Base-by-base conservation (phyloP, 495 filamentous ascomycete species). In the Baudoinia panamericana region DNA sequence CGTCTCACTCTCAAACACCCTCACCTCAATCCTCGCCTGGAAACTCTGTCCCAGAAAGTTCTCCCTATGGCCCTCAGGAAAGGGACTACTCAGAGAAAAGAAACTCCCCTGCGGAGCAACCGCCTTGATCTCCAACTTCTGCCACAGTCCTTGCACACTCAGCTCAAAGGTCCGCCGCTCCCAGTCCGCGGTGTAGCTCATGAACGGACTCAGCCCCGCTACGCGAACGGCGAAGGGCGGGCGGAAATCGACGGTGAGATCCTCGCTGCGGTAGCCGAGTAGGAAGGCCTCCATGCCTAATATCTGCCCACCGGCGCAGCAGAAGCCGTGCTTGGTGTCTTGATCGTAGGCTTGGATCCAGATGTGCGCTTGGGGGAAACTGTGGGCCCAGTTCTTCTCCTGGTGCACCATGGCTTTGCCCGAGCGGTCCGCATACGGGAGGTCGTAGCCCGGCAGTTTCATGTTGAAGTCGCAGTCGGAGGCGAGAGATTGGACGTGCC, bases 331-430 rank as follows among this genome's bases (percentile, higher is more conserved):
- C n/a, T n/a, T n/a, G n/a, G n/a, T n/a, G 19, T 47, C 36, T 31
- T 36, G 45, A 26, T 53, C 33, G 26, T 52, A 44, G 6, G 52
- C 54, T 39, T 63, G 65, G 18, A 63, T 33, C 66, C 66, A 69
- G 18, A 63, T 62, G 52, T 68, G 68, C 4, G 57, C 57, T 13
- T 43, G 25, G 2, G 66, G 66, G 43, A 70, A 70, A 23, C 48
- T 55, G 6, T 44, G 26, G 0, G 62, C 63, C 65, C 62, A 69
- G 45, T 68, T 69, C 50, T 69, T 70, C 48, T 68, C 66, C 20
- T 63, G 53, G 36, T 69, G 65, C 1, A 64, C 56, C 6, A 38
- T 50, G 0, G 59, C 62, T 3, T 12, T 34, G 19, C 63, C 65
- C 15, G 48, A 30, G n/a, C 22, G 19, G 26, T 63, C 58, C 6